Evolutionary conservation across 78 protist genomes (phyloP).

Genomic region (Dictyostelium purpureum): DNA sequence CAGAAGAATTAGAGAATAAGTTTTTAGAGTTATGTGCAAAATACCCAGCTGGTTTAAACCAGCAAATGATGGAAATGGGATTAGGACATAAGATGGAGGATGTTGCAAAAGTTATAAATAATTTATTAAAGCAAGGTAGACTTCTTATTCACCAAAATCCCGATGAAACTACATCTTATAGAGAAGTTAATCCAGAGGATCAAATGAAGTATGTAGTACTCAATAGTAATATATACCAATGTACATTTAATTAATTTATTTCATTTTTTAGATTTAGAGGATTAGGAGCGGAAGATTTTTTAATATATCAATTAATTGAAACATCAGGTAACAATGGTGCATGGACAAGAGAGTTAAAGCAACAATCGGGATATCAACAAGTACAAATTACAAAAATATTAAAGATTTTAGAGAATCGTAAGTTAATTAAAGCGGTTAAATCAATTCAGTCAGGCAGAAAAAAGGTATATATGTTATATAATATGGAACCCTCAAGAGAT

Average conservation of each 20-base stretch:
- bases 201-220: neutral
- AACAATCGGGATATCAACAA: constrained; percentile 57
- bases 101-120: constrained; percentile 12
- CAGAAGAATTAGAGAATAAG: constrained; percentile 49
- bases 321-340: constrained; percentile 39
- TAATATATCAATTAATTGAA: constrained; percentile 77
- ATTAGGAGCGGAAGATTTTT: constrained; percentile 72
- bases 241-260: neutral
- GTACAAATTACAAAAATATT: constrained; percentile 75
- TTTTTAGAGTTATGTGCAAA: constrained; percentile 30
- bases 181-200: constrained; percentile 38
- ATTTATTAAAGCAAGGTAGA: constrained; percentile 50
- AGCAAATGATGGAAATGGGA: constrained; percentile 2
- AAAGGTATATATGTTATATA: constrained; percentile 84
- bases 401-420: constrained; percentile 67
- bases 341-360: constrained; percentile 78
- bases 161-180: constrained; percentile 30
- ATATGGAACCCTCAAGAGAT: constrained; percentile 80
- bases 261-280: constrained; percentile 14
- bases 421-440: constrained; percentile 80
- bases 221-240: neutral
- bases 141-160: constrained; percentile 15
- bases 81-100: constrained; percentile 3
- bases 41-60: constrained; percentile 21
- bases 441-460: constrained; percentile 69